phyloP scores from a whole-genome alignment of 495 filamentous ascomycete species.

The Lepraria neglecta region DNA sequence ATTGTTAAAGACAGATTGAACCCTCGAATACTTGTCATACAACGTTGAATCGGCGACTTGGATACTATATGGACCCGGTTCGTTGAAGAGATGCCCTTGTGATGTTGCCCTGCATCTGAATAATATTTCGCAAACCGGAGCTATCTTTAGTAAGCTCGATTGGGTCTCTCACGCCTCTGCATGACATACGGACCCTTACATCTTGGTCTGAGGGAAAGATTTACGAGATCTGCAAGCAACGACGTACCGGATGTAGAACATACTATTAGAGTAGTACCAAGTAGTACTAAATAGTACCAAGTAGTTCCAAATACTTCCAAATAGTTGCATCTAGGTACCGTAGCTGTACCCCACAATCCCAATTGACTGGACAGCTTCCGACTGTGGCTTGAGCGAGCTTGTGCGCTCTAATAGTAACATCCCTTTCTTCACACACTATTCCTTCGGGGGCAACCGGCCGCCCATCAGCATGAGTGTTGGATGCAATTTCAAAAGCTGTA shows the following conservation, averaged over 20 bases:
- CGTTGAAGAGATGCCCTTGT: too few species aligned
- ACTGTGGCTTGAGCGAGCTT: background rate
- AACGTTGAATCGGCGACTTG: background rate
- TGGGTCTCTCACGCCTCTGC: background rate
- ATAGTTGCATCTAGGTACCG: background rate
- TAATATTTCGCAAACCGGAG: too few species aligned
- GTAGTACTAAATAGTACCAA: background rate
- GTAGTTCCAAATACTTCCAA: background rate
- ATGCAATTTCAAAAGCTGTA: too few species aligned
- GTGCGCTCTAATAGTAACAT: background rate
- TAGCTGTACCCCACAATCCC: slow-evolving; percentile 5
- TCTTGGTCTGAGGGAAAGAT: background rate
- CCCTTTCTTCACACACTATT: too few species aligned
- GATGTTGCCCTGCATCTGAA: background rate
- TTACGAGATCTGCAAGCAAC: slow-evolving; percentile 1
- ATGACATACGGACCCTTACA: background rate
- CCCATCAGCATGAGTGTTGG: too few species aligned
- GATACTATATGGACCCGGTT: background rate
- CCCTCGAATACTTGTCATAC: background rate
- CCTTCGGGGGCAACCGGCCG: too few species aligned
- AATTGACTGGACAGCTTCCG: slow-evolving; percentile 14
- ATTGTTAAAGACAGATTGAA: background rate
- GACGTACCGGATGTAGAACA: background rate
- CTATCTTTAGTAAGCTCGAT: background rate
- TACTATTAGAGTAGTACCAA: background rate